Conservation (phyloP, 2,329 filamentous ascomycete species). For the Hymenoscyphus fructigenus region DNA sequence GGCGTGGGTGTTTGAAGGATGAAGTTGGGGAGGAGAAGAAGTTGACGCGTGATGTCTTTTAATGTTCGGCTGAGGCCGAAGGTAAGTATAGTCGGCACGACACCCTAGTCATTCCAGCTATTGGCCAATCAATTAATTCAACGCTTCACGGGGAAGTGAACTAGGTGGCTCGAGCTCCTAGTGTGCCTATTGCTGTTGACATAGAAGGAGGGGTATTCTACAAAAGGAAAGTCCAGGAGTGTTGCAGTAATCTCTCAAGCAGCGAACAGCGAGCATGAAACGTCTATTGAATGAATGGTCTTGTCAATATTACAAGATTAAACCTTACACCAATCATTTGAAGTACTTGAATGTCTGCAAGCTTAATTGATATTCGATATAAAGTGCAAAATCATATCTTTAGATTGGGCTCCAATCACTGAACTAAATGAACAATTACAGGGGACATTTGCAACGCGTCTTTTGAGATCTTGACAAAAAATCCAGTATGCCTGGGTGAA, state of each 20-base stretch:
- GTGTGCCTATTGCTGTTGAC: neutral
- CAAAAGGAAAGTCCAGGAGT: neutral
- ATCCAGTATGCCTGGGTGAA: no score
- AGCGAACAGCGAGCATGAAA: no score
- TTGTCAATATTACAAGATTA: no score
- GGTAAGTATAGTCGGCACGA: neutral
- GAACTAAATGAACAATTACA: no score
- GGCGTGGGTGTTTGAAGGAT: neutral
- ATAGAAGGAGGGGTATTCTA: neutral
- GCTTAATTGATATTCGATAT: no score
- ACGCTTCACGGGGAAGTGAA: neutral
- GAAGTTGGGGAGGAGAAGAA: neutral
- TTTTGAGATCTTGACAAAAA: no score
- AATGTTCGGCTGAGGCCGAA: neutral
- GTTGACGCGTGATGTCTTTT: neutral
- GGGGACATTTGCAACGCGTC: no score
- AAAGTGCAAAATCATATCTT: no score
- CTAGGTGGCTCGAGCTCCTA: neutral
- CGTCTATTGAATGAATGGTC: no score
- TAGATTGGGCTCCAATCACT: no score
- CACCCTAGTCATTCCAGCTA: neutral
- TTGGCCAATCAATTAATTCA: neutral
- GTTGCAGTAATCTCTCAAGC: neutral
- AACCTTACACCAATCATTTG: no score
- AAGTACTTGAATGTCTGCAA: no score